Base-by-base conservation (phyloP, 2,329 filamentous ascomycete genomes). In the Cladosporium cucumerinum region DNA sequence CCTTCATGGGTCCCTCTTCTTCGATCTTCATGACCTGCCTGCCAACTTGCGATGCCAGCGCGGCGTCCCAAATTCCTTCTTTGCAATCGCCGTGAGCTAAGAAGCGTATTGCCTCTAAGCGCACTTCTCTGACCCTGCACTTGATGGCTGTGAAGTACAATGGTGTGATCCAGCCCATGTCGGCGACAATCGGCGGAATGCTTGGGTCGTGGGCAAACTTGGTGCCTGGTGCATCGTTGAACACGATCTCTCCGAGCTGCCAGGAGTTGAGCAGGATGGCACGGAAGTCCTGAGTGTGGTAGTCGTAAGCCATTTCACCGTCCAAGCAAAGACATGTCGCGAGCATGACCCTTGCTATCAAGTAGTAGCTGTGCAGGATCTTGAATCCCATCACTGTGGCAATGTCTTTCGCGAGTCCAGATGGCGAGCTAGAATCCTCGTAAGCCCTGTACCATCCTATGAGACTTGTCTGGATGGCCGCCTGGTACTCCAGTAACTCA, bases 61-160 rank as follows among this genome's bases (percentile, higher is more conserved):
- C 57, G 8, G 70, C 66, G 49, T 68, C 68, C 66, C 68, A 72
- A 18, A 71, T 68, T 43, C 64, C 66, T 57, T 73, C 71, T 55
- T 72, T 72, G 23, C 66, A 63, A 25, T 70, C 67, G 4, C 68
- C 65, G 36, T 58, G 64, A 11, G 63, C 25, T 3, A 73, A 39
- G 8, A 73, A 63, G n/a, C 65, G 57, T 6, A 73, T 48, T 5
- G 72, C 71, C 51, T 66, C 60, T 5, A 70, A 64, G 10, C 69
- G 66, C 7, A 73, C 25, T 5, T 67, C 67, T 18, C 66, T 69
- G 6, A 71, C 62, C 6, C 72, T 68, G 46, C 71, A 73, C 59
- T 71, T 72, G 12, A 66, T 66, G 12, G 69, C 70, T 14, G 64
- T 63, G 51, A 71, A 70, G 59, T 68, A 72, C 3, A 73, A 55